Evolutionary conservation across 805 yeast genomes (phyloP), one percentile per base, ranked within the genome.

Genomic region (Teunomyces aglyptinius): DNA sequence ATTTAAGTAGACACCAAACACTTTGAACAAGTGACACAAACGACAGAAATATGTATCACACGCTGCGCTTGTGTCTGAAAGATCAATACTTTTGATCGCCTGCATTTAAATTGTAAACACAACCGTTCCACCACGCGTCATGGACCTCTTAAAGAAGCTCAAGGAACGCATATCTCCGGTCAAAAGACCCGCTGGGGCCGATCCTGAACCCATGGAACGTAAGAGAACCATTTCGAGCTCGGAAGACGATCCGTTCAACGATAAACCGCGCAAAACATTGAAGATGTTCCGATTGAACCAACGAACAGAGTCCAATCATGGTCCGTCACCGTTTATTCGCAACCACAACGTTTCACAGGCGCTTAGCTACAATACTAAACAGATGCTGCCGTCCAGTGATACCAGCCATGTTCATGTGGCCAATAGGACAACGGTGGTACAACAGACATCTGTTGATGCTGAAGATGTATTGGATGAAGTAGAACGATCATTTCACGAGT

Each of bases 161-260:
- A 56, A 61, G 44, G 65, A 58, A 28, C 56, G 58, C 34, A 55
- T 57, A 18, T 54, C 66, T 27, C 63, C 65, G 19, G 45, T 50
- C 6, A 58, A 41, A 13, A 24, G 34, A 20, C 11, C 38, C 12
- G 10, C 38, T 12, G 31, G 26, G 19, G 18, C 12, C 5, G 11
- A 11, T 16, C 6, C 12, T 10, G 20, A 36, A 5, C 16, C 18
- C 29, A 51, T 48, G 27, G 55, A 58, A 19, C 49, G 45, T 7
- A 46, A 48, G 26, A 47, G 53, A 18, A 36, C 28, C 7, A n/a
- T 36, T 12, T 19, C 39, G 11, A 36, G 39, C 39, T 36, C 39
- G 13, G 59, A 52, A 12, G 66, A 61, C 33, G 65, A 65, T 45
- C 70, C 70, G 5, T 65, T 65, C 49, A 55, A 58, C 39, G 70